Evolutionary conservation across 257 asterid species (phyloP), one percentile per base, ranked within the genome.

Genomic region (Echium plantagineum): DNA sequence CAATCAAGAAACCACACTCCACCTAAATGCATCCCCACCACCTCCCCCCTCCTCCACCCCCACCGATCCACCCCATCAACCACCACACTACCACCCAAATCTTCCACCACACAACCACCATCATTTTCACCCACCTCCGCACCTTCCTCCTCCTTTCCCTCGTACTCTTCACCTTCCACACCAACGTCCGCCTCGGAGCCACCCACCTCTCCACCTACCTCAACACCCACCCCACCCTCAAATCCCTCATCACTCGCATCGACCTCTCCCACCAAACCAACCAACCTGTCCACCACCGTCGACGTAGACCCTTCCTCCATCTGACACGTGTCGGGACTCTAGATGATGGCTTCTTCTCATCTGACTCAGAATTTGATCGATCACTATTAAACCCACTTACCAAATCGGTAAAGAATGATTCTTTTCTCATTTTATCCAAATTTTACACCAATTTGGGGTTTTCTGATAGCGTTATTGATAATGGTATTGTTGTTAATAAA

Each of bases 291-390:
- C 74, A 58, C 57, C 89, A 72, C 52, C 95, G 82, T 51, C 89
- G 80, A 32, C 94, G 94, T 57, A 87, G 95, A 57, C 81, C 96
- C 22, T 90, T 87, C 54, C 89, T 90, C 19, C 97, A 90, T 63
- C 86, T 90, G 66, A 81, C 96, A n/a, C 94, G 86, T 35, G 86
- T 86, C 17, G 95, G 94, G 17, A 81, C 90, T 58, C 87, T 86
- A 1, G 94, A 90, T 55, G 96, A 90, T 46, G 97, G 87, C 60
- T 90, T 90, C 78, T 87, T 90, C 77, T 87, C 95, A 35, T 94
- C 94, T 1, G 96, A 90, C 66, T 77, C 90, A 0, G 94, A 90
- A 71, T 76, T 81, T 19, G 97, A 86, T 31, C 89, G 91, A 63
- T 83, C 95, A 4, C 66, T 86, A 6, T 86, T 86, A 55, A 76